Evolutionary conservation across 1,284 basidiomycete species (phyloP).

Genomic region (Moesziomyces sp.): DNA sequence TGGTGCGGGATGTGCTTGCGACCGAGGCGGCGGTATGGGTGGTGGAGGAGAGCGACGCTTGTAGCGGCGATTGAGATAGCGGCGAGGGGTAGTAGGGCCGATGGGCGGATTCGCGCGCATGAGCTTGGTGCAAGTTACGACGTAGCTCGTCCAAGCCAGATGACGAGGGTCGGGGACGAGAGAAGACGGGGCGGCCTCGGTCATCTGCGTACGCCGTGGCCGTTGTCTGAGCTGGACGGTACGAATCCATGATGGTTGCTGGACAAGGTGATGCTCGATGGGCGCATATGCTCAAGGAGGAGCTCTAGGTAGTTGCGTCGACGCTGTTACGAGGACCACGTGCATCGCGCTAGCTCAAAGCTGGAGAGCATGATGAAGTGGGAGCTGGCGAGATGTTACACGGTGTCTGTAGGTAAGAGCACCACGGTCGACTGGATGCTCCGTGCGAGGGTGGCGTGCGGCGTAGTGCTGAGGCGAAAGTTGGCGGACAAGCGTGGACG

Average conservation of each 20-base stretch:
- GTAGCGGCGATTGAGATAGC: slow-evolving; percentile 38
- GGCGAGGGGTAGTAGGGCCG: slow-evolving; percentile 42
- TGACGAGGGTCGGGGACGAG: not conserved
- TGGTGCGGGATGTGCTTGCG: slow-evolving; percentile 29
- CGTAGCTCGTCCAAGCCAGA: slow-evolving; percentile 17
- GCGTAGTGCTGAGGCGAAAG: not conserved
- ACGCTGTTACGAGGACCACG: too few species aligned
- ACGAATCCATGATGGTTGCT: not conserved
- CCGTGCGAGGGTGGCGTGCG: slow-evolving; percentile 1
- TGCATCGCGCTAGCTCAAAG: too few species aligned
- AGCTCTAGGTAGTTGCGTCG: too few species aligned
- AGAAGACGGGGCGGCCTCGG: too few species aligned
- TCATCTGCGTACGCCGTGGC: not conserved
- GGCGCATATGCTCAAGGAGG: too few species aligned
- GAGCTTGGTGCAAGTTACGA: slow-evolving; percentile 16
- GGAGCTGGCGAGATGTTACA: not conserved
- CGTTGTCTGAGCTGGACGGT: not conserved
- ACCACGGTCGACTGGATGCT: not conserved
- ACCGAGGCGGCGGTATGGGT: slow-evolving; percentile 36
- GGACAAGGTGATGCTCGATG: too few species aligned
- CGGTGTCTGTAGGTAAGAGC: not conserved
- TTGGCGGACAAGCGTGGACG: not conserved
- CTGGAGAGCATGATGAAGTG: not conserved
- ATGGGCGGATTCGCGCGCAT: slow-evolving; percentile 23
- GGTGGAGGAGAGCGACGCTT: slow-evolving; percentile 45